Conservation (phyloP, 2,329 filamentous ascomycete genomes). For the Nannizziopsis barbatae region DNA sequence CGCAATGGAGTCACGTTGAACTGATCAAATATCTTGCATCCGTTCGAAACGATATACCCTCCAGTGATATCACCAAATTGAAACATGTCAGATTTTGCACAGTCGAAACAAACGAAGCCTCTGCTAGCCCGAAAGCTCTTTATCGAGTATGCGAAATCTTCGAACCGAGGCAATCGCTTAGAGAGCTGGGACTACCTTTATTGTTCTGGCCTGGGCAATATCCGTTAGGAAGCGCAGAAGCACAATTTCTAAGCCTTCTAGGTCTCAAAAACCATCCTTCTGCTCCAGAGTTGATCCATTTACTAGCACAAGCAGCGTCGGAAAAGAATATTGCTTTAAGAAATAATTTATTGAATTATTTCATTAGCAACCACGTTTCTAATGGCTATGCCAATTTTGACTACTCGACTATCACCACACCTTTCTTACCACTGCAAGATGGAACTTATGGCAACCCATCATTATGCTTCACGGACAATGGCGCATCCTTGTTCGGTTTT, state of each 20-base stretch:
- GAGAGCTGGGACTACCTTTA: slow-evolving; percentile 60
- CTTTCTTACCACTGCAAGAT: slow-evolving; percentile 63
- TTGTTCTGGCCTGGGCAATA: slow-evolving; percentile 73
- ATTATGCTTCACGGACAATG: slow-evolving; percentile 71
- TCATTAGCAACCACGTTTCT: slow-evolving; percentile 64
- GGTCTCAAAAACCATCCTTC: slow-evolving; percentile 63
- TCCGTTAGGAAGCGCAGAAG: slow-evolving; percentile 56
- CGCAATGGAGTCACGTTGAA: slow-evolving; percentile 84
- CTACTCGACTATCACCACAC: slow-evolving; percentile 43
- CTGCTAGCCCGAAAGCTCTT: slow-evolving; percentile 45
- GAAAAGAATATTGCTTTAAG: slow-evolving; percentile 45
- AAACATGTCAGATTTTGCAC: slow-evolving; percentile 71
- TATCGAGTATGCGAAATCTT: slow-evolving; percentile 71
- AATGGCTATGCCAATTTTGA: slow-evolving; percentile 63
- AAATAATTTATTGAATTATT: slow-evolving; percentile 65
- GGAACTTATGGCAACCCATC: slow-evolving; percentile 58
- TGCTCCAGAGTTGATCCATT: slow-evolving; percentile 61
- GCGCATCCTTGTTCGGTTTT: slow-evolving; percentile 68
- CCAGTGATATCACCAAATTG: slow-evolving; percentile 66
- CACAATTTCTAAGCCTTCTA: slow-evolving; percentile 58
- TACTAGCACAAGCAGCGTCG: slow-evolving; percentile 57
- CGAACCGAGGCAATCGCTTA: slow-evolving; percentile 61
- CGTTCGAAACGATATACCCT: slow-evolving; percentile 77
- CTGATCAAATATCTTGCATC: slow-evolving; percentile 89
- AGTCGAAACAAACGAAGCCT: slow-evolving; percentile 50